These are phyloP conservation scores for Russula foetens DNA, from an alignment of 768 basidiomycete species.

Conservation along the genomic window DNA sequence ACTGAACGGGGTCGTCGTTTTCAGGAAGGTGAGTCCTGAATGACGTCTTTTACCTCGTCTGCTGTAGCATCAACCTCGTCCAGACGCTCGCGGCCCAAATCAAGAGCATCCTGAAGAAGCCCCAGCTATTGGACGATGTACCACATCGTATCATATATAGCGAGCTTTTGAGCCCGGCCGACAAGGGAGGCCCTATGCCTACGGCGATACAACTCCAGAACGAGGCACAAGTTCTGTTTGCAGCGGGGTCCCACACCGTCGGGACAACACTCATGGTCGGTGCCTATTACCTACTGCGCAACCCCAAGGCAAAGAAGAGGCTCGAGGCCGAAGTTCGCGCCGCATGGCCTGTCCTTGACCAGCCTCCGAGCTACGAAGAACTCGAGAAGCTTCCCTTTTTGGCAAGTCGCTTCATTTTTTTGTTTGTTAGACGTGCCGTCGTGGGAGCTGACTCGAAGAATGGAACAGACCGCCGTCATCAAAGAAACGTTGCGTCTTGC, in stretches of 20 bases:
- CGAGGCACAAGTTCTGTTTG: slow-evolving; percentile 7
- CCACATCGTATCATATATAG: slow-evolving; percentile 12
- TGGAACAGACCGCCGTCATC: slow-evolving; percentile 9
- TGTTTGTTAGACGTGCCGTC: not conserved
- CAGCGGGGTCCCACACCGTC: slow-evolving; percentile 12
- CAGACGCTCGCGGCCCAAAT: slow-evolving; percentile 1
- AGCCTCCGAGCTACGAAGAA: slow-evolving; percentile 5
- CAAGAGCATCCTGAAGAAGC: not conserved
- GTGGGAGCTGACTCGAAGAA: not conserved
- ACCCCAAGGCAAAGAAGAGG: not conserved
- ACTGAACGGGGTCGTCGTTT: not conserved
- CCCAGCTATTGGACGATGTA: not conserved
- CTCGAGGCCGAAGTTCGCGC: not conserved
- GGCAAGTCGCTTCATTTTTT: not conserved
- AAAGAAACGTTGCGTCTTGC: slow-evolving; percentile 10
- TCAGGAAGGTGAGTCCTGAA: not conserved
- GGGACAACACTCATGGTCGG: slow-evolving; percentile 9
- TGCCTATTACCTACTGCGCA: slow-evolving; percentile 1
- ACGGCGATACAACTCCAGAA: not conserved
- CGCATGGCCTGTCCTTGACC: slow-evolving; percentile 5
- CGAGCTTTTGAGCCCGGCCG: slow-evolving; percentile 3
- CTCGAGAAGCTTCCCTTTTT: slow-evolving; percentile 12
- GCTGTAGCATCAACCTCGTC: not conserved
- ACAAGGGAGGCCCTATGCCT: not conserved
- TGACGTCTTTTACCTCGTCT: not conserved